Conservation (phyloP, 2,329 filamentous ascomycete species). For the Tolypocladium tundrense region DNA sequence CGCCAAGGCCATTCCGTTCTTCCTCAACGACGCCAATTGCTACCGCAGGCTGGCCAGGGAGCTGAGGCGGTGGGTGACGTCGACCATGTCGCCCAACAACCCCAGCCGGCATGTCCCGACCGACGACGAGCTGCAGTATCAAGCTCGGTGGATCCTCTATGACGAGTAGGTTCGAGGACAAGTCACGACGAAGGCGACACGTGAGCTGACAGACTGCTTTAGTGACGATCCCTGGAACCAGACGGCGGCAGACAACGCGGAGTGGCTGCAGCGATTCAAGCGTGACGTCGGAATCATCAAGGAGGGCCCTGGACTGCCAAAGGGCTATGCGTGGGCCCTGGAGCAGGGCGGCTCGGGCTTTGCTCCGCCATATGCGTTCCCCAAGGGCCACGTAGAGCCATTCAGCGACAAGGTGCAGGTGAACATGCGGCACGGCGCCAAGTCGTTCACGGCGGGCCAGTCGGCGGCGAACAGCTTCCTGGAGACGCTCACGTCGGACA, state of each 20-base stretch:
- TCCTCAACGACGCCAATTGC: constrained; percentile 51
- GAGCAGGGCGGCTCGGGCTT: constrained; percentile 44
- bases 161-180: constrained; percentile 40
- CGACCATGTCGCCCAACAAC: constrained; percentile 48
- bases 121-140: constrained; percentile 53
- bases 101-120: constrained; percentile 48
- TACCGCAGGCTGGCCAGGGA: constrained; percentile 45
- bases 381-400: constrained; percentile 26
- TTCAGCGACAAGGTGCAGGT: constrained; percentile 22
- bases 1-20: constrained; percentile 24
- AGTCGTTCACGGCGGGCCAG: constrained; percentile 31
- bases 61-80: constrained; percentile 39
- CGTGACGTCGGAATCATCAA: constrained; percentile 41
- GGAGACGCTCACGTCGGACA: constrained; percentile 30
- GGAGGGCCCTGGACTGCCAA: constrained; percentile 40
- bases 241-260: constrained; percentile 51
- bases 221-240: constrained; percentile 56
- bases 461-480: constrained; percentile 38
- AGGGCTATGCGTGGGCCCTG: constrained; percentile 32
- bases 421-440: constrained; percentile 24
- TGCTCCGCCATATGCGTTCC: constrained; percentile 42
- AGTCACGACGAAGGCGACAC: neutral
- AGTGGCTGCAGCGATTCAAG: constrained; percentile 56
- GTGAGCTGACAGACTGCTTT: neutral
- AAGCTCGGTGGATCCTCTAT: constrained; percentile 52